These are phyloP conservation scores for Aspergillus cejpii DNA, from an alignment of 2,329 filamentous ascomycete species.

Conservation along the genomic window DNA sequence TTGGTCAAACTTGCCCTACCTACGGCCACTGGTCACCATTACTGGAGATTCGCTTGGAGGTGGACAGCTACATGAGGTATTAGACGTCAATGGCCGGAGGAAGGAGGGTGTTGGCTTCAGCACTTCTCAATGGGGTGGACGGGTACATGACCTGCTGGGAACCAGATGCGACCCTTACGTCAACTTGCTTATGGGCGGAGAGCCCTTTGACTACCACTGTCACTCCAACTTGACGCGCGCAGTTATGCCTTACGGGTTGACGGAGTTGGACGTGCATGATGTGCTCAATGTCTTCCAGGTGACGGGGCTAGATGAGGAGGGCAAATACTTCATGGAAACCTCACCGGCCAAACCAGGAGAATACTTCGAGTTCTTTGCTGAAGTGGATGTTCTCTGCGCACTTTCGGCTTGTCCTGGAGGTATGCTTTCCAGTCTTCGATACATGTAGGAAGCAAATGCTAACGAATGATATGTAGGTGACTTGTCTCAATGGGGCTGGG, in stretches of 20 bases:
- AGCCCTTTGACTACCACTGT: constrained; percentile 72
- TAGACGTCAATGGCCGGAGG: constrained; percentile 30
- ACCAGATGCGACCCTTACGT: constrained; percentile 83
- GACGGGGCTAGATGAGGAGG: constrained; percentile 65
- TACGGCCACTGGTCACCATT: constrained; percentile 68
- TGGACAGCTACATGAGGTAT: constrained; percentile 34
- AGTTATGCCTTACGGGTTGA: constrained; percentile 60
- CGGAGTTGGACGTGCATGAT: constrained; percentile 72
- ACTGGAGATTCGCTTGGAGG: constrained; percentile 56
- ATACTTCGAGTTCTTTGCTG: constrained; percentile 70
- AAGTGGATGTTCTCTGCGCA: constrained; percentile 65
- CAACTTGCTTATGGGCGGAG: constrained; percentile 63
- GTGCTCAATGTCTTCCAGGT: constrained; percentile 84
- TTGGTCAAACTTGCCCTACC: constrained; percentile 71
- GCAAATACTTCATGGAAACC: constrained; percentile 65
- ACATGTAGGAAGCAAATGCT: constrained; percentile 3
- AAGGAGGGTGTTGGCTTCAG: constrained; percentile 39
- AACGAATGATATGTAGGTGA: constrained; percentile 47
- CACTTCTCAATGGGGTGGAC: constrained; percentile 51
- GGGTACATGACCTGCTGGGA: constrained; percentile 71
- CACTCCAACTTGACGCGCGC: constrained; percentile 74
- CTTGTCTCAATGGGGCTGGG: constrained; percentile 74
- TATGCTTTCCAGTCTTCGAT: constrained; percentile 13
- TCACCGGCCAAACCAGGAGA: constrained; percentile 44
- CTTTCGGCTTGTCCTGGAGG: constrained; percentile 67